phyloP scores from a whole-genome alignment of 2,329 filamentous ascomycete species.

The Penicillium sp. region DNA sequence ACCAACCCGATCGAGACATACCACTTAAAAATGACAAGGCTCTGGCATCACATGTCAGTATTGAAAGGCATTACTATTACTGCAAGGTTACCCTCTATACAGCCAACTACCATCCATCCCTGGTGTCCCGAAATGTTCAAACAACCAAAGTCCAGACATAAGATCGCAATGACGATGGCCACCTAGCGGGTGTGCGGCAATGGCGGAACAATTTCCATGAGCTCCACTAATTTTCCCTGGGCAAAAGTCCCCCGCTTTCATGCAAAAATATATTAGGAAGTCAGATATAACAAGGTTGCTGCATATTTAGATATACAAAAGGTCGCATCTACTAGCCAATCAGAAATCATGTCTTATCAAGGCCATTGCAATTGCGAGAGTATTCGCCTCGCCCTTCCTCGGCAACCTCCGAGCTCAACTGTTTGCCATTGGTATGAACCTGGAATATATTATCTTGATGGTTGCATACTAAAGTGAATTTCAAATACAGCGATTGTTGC shows the following conservation, averaged over 20 bases:
- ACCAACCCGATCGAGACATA: not conserved
- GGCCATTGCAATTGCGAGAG: conserved; percentile 29
- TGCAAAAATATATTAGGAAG: not conserved
- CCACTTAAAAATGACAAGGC: not conserved
- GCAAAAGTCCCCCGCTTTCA: not conserved
- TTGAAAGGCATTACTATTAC: not conserved
- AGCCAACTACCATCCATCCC: not conserved
- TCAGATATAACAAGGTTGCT: not conserved
- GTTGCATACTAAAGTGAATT: not conserved
- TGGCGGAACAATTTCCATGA: not conserved
- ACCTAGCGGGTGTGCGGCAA: not conserved
- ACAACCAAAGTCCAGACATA: not conserved
- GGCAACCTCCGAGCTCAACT: conserved; percentile 17
- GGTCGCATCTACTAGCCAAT: not conserved
- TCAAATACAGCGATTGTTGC: conserved; percentile 19
- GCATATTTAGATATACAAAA: not conserved
- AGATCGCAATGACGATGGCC: not conserved
- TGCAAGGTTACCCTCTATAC: too few relatives aligned
- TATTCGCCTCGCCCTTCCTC: conserved; percentile 21
- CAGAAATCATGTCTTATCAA: conserved; percentile 22
- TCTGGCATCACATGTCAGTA: not conserved
- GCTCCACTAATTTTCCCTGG: not conserved
- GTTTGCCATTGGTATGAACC: conserved; percentile 26
- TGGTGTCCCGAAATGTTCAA: not conserved
- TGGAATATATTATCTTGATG: not conserved